phyloP scores from a whole-genome alignment of 108 stramenopile species.

The Cyclotella distinguenda region DNA sequence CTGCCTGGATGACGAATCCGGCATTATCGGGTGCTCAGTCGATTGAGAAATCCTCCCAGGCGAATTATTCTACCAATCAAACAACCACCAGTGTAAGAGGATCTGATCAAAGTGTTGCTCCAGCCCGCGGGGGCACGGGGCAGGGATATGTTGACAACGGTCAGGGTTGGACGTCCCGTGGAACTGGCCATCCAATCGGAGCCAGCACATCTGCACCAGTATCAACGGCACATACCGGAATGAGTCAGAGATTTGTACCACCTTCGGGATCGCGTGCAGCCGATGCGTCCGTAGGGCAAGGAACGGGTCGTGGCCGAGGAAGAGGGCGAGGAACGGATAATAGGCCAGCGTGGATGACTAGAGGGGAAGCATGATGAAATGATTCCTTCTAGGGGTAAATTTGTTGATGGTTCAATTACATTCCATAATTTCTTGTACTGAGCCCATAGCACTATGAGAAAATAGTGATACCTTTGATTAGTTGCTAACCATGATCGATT shows the following conservation, averaged over 20 bases:
- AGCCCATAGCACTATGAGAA: too few relatives aligned
- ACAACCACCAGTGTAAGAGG: neutral
- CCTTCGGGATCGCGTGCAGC: neutral
- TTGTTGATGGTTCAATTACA: neutral
- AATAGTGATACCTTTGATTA: too few relatives aligned
- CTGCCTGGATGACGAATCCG: constrained; percentile 1
- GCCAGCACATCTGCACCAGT: neutral
- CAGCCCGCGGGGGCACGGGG: neutral
- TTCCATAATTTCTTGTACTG: too few relatives aligned
- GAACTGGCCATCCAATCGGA: neutral
- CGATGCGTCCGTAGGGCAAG: neutral
- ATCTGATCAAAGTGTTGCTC: neutral
- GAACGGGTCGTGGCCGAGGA: constrained; percentile 3
- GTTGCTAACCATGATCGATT: too few relatives aligned
- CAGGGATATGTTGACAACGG: constrained; percentile 2
- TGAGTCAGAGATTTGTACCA: constrained; percentile 5
- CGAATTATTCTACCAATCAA: neutral
- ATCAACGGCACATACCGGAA: neutral
- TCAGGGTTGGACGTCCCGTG: neutral
- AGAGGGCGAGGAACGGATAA: constrained; percentile 5
- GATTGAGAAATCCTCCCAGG: too few relatives aligned
- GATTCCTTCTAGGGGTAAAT: neutral
- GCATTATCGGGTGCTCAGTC: neutral
- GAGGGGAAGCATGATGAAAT: neutral
- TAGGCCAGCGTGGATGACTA: constrained; percentile 12